Evolutionary conservation across 2,329 filamentous ascomycete genomes (phyloP).

Genomic region (Pestalotiopsis sp.): DNA sequence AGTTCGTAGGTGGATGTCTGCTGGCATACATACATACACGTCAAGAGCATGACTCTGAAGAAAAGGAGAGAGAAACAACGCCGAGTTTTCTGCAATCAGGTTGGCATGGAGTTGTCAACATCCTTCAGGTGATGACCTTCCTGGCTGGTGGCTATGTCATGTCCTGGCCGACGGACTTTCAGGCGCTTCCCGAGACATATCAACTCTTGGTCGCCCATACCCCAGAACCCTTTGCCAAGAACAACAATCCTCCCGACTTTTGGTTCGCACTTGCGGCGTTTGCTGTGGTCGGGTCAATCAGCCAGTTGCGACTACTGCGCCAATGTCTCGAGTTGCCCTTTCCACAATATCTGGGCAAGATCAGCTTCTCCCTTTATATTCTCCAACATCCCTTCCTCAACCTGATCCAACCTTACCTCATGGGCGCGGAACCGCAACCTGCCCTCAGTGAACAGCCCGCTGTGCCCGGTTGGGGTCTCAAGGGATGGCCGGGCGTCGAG

Average conservation of each 20-base stretch:
- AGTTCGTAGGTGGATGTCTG: constrained; percentile 49
- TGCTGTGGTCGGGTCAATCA: constrained; percentile 39
- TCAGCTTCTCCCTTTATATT: constrained; percentile 59
- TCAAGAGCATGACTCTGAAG: constrained; percentile 44
- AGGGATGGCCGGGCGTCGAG: background rate
- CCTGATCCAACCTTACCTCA: background rate
- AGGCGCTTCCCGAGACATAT: background rate
- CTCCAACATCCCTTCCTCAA: constrained; percentile 46
- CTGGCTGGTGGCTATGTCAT: background rate
- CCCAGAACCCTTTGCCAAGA: constrained; percentile 33
- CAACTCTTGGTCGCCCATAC: constrained; percentile 33
- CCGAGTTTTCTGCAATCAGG: background rate
- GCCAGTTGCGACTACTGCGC: constrained; percentile 36
- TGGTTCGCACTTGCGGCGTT: constrained; percentile 39
- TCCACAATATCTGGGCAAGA: constrained; percentile 56
- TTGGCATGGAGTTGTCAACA: constrained; percentile 16
- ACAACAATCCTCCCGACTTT: constrained; percentile 36
- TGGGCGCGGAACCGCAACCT: background rate
- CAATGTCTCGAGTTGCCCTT: constrained; percentile 46
- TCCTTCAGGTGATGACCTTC: constrained; percentile 17
- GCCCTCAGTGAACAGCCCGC: background rate
- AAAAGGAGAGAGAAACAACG: constrained; percentile 14
- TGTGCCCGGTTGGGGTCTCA: constrained; percentile 19
- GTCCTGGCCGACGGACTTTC: constrained; percentile 1
- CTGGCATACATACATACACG: constrained; percentile 27